These are phyloP conservation scores for Lepidium africanum DNA, from an alignment of 345 rosid genomes.

Conservation along the genomic window DNA sequence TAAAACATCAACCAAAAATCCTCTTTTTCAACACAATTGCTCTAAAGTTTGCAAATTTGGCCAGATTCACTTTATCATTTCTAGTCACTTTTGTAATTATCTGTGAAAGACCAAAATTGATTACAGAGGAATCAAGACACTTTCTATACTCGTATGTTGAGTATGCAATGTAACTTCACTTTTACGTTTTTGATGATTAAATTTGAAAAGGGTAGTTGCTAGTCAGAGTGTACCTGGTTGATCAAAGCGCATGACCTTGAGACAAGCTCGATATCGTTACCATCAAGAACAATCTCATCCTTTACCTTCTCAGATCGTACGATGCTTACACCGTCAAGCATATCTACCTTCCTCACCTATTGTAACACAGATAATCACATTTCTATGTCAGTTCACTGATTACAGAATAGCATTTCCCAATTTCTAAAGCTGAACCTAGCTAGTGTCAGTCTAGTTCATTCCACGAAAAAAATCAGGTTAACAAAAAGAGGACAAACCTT, in stretches of 20 bases:
- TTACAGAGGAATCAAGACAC: neutral
- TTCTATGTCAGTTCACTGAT: neutral
- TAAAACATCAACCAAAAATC: neutral
- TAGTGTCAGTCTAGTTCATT: neutral
- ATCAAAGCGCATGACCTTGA: slow-evolving; percentile 57
- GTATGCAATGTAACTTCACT: too few relatives aligned
- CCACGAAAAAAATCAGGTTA: neutral
- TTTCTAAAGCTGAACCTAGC: neutral
- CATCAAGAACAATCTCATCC: slow-evolving; percentile 58
- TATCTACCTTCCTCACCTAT: slow-evolving; percentile 55
- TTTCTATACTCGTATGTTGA: neutral
- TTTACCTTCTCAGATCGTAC: slow-evolving; percentile 54
- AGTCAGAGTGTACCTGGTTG: slow-evolving; percentile 37
- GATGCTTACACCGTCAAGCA: slow-evolving; percentile 55
- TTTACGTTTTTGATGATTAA: too few relatives aligned
- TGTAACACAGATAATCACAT: neutral
- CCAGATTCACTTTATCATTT: neutral
- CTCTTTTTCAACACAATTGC: neutral
- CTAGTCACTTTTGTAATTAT: neutral
- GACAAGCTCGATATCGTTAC: slow-evolving; percentile 54
- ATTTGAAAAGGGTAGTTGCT: neutral
- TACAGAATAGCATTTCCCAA: too few relatives aligned
- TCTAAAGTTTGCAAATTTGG: neutral
- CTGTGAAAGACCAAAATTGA: neutral
- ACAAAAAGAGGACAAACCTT: slow-evolving; percentile 20